These are phyloP conservation scores for Tricholoma matsutake DNA, from an alignment of 768 basidiomycete genomes.

Conservation along the genomic window DNA sequence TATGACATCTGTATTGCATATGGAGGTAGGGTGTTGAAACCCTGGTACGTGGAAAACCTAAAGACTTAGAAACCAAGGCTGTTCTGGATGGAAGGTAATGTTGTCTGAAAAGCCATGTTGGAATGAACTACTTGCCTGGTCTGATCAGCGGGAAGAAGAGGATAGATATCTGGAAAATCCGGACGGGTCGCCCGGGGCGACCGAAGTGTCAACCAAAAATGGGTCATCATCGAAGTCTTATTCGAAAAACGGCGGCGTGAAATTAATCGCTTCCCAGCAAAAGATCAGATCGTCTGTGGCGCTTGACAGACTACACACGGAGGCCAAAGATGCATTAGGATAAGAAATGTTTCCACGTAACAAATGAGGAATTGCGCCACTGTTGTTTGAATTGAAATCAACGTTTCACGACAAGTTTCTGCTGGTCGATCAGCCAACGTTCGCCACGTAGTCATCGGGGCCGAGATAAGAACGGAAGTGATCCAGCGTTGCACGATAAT, in stretches of 20 bases:
- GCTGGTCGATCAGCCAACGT: not conserved
- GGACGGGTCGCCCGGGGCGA: not conserved
- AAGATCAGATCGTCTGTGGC: not conserved
- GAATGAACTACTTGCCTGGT: not conserved
- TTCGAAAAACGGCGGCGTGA: not conserved
- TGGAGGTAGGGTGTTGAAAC: not conserved
- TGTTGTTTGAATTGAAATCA: not conserved
- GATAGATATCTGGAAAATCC: not conserved
- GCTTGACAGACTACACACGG: not conserved
- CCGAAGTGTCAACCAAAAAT: not conserved
- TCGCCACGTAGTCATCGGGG: not conserved
- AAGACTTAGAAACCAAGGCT: not conserved
- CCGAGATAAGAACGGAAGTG: not conserved
- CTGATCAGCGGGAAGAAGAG: not conserved
- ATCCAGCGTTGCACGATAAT: not conserved
- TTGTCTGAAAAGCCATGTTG: not conserved
- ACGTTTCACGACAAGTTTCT: not conserved
- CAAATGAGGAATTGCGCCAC: no score
- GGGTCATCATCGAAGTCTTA: not conserved
- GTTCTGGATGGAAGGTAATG: not conserved
- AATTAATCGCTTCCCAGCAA: not conserved
- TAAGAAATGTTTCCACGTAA: not conserved
- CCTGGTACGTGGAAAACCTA: not conserved
- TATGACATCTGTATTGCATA: not conserved
- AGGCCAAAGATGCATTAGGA: not conserved